Conservation (phyloP, 805 yeast genomes). For the Metschnikowia dekortorum region DNA sequence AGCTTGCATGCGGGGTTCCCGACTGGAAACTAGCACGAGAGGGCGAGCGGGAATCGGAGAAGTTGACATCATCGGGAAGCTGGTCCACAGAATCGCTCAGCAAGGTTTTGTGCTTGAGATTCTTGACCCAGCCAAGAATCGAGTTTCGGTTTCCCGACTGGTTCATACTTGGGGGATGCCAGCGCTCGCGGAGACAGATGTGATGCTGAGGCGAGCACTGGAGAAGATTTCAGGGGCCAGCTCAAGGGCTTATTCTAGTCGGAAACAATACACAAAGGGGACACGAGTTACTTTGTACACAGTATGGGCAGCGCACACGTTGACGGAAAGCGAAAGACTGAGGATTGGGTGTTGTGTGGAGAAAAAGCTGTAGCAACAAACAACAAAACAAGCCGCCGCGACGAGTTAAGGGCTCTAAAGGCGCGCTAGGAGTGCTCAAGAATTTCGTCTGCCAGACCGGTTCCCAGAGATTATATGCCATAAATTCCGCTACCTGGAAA, state of each 20-base stretch:
- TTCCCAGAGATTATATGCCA: neutral
- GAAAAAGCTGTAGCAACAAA: conserved; percentile 7
- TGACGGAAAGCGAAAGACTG: conserved; percentile 2
- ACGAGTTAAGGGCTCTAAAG: neutral
- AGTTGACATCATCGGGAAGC: conserved; percentile 18
- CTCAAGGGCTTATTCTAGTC: neutral
- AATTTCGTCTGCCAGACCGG: neutral
- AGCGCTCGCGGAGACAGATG: conserved; percentile 2
- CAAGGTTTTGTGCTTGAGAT: conserved; percentile 34
- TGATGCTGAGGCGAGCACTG: conserved; percentile 4
- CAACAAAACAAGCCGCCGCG: conserved; percentile 1
- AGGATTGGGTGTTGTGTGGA: conserved; percentile 1
- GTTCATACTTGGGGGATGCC: conserved; percentile 23
- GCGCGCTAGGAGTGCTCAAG: neutral
- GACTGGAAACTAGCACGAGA: conserved; percentile 13
- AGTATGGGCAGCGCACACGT: neutral
- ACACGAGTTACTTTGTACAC: neutral
- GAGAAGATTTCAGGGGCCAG: neutral
- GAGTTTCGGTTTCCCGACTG: conserved; percentile 39
- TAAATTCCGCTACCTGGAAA: neutral
- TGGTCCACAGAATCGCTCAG: conserved; percentile 40
- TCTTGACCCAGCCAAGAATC: conserved; percentile 44
- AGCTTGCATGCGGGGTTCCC: conserved; percentile 12
- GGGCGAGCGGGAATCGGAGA: conserved; percentile 19
- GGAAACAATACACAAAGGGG: neutral